A percentile compares a stretch with the other conserved stretches of the same genome.
phyloP scores from a whole-genome alignment of 805 yeast species.

The Metschnikowia peoriensis region DNA sequence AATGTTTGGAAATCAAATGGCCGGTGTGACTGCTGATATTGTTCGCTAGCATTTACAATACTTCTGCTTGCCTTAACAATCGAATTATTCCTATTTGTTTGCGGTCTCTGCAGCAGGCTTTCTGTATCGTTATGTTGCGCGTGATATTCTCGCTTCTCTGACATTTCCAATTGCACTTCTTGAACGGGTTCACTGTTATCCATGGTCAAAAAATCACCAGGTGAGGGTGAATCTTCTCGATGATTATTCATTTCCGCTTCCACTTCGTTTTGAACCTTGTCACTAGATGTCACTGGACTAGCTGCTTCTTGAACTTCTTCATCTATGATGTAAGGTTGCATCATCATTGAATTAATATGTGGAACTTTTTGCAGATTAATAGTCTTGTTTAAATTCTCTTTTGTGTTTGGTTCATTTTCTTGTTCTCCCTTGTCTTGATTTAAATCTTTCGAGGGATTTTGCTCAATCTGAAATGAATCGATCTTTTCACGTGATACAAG shows the following conservation, averaged over 20 bases:
- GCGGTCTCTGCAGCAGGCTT: slow-evolving; percentile 2
- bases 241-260: not conserved
- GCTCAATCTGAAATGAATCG: too few species aligned
- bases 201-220: slow-evolving; percentile 3
- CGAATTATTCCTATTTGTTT: slow-evolving; percentile 13
- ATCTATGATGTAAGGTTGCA: slow-evolving; percentile 21
- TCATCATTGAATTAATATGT: slow-evolving; percentile 14
- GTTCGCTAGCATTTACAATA: slow-evolving; percentile 31
- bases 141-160: not conserved
- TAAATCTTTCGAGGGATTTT: too few species aligned
- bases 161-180: slow-evolving; percentile 8
- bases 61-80: slow-evolving; percentile 12
- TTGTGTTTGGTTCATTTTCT: not conserved
- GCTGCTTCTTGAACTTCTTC: not conserved
- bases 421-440: not conserved
- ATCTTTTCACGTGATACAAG: too few species aligned
- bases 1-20: slow-evolving; percentile 85
- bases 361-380: not conserved
- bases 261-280: not conserved
- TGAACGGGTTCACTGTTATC: slow-evolving; percentile 12
- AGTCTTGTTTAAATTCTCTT: not conserved
- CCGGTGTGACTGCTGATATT: slow-evolving; percentile 40
- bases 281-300: too few species aligned
- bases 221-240: not conserved
- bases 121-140: not conserved